phyloP scores from a whole-genome alignment of 495 filamentous ascomycete species.

The Cercophora sp. region DNA sequence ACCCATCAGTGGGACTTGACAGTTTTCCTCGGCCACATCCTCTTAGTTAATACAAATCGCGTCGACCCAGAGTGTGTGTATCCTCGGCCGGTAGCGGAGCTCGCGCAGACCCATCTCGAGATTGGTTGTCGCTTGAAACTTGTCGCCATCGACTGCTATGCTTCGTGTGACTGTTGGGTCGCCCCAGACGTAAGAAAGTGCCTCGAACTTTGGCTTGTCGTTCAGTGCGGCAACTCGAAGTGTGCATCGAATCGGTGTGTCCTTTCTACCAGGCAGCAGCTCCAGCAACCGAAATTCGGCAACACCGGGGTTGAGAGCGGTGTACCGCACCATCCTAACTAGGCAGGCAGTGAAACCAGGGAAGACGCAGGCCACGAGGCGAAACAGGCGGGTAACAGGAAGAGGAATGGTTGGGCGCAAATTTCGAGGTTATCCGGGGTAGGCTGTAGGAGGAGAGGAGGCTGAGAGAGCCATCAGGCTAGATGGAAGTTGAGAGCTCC shows the following conservation, averaged over 20 bases:
- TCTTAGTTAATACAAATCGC: background rate
- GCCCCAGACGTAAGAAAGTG: slow-evolving; percentile 16
- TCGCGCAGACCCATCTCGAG: slow-evolving; percentile 1
- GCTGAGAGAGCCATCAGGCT: no score
- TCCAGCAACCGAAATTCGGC: background rate
- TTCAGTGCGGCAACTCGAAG: background rate
- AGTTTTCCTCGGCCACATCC: background rate
- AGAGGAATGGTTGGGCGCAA: no score
- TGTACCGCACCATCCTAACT: background rate
- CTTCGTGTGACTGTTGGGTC: slow-evolving; percentile 10
- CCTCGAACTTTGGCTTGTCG: slow-evolving; percentile 8
- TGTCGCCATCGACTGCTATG: slow-evolving; percentile 18
- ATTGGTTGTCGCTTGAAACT: background rate
- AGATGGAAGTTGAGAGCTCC: no score
- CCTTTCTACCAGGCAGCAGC: background rate
- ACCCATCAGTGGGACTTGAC: background rate
- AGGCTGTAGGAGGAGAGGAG: no score
- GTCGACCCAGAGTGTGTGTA: background rate
- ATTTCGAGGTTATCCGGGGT: no score
- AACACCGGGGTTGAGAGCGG: background rate
- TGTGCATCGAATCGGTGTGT: slow-evolving; percentile 1
- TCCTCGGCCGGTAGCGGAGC: background rate
- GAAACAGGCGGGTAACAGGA: no score
- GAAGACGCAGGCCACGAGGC: no score
- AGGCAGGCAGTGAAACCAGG: background rate